Evolutionary conservation across 768 basidiomycete species (phyloP).

Genomic region (Trametopsis cervina): DNA sequence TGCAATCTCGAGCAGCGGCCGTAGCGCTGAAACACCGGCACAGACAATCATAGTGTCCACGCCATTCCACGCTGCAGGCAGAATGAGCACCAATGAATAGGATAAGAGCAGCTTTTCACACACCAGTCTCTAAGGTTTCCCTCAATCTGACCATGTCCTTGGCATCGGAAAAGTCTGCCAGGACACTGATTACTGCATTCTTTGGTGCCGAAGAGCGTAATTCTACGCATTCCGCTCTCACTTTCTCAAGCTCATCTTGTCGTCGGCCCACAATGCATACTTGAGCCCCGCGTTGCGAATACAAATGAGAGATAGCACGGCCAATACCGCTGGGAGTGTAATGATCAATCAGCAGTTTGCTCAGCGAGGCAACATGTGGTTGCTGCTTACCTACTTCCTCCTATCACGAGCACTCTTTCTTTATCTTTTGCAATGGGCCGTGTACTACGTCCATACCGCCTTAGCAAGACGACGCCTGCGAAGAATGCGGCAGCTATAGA

Average conservation of each 20-base stretch:
- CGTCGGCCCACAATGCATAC: constrained; percentile 73
- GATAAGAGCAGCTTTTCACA: constrained; percentile 24
- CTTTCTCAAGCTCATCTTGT: constrained; percentile 44
- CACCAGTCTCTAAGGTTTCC: constrained; percentile 46
- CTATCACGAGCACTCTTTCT: constrained; percentile 78
- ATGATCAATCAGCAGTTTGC: not conserved
- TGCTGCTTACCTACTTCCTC: constrained; percentile 47
- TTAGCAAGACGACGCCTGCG: constrained; percentile 8
- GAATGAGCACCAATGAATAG: not conserved
- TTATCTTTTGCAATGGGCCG: constrained; percentile 29
- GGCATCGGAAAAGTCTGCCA: constrained; percentile 57
- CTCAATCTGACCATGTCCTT: constrained; percentile 64
- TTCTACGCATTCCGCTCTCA: constrained; percentile 50
- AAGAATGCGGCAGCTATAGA: not conserved
- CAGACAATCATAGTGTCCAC: constrained; percentile 77
- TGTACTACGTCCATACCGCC: constrained; percentile 6
- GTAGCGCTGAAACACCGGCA: constrained; percentile 80
- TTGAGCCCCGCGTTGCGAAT: constrained; percentile 67
- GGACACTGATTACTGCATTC: constrained; percentile 36
- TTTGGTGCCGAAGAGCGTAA: constrained; percentile 16
- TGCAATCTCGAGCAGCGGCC: constrained; percentile 66
- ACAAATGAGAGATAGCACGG: constrained; percentile 56
- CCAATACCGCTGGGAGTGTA: constrained; percentile 56
- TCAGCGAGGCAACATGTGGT: not conserved
- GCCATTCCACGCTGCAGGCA: constrained; percentile 62